Base-by-base conservation (phyloP, 768 basidiomycete species). In the Candolleomyces eurysporus region DNA sequence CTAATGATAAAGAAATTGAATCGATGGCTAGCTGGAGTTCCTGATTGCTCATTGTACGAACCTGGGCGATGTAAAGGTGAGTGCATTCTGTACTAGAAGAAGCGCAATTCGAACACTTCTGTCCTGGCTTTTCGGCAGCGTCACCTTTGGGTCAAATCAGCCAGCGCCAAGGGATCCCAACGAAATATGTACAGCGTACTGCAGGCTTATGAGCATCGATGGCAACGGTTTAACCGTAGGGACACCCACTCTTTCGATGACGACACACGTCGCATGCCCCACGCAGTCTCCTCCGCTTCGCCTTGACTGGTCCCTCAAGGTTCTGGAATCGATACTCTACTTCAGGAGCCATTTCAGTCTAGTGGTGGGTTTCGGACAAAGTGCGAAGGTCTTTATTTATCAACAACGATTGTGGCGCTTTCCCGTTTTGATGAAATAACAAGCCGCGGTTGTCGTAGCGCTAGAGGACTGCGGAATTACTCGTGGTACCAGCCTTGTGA, bases 21-120 rank as follows among this genome's bases (percentile, higher is more conserved):
- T 3, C 8, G 3, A 36, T 8, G 16, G 17, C 36, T 8, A 5
- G 36, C 11, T n/a, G 8, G 32, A 21, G 21, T 2, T 26, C 26
- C 26, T 26, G 26, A 4, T 26, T 14, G 21, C 49, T 6, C 16
- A 30, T 14, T 17, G 49, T 51, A 71, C 72, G 71, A 60, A 80
- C 82, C 76, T 79, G 82, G 21, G 75, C 73, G 13, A 75, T 74
- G 63, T 79, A 77, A 32, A 76, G 57, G 60, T 85, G 84, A 0
- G 78, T 82, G 65, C 84, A 85, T 19, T 79, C 76, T 2, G 76
- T 73, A 48, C 69, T 72, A 50, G 77, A 82, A 1, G 77, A 67
- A 0, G 74, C 71, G 65, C 84, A 85, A 60, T 82, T 83, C 1
- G 82, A 75, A 64, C 84, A 85, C 49, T 71, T 66, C 32, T 79